Conservation (phyloP, 352 stramenopile species). For the Phytophthora citrophthora region DNA sequence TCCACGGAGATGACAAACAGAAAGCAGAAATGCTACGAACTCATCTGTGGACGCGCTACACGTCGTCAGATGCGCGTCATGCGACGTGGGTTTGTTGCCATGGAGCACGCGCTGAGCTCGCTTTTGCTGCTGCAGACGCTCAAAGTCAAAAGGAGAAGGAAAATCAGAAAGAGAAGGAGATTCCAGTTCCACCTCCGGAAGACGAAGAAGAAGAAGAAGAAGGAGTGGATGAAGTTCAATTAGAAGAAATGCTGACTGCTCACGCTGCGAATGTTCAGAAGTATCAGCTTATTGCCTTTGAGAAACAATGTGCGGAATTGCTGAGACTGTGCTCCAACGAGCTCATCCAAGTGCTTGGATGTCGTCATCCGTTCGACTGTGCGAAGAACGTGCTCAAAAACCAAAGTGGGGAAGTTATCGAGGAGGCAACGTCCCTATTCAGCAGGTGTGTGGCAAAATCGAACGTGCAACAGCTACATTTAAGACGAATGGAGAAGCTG, state of each 20-base stretch:
- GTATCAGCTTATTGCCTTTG: constrained; percentile 52
- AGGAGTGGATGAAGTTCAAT: constrained; percentile 14
- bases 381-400: constrained; percentile 69
- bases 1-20: constrained; percentile 36
- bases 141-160: constrained; percentile 21
- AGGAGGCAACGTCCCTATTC: constrained; percentile 43
- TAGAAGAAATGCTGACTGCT: constrained; percentile 39
- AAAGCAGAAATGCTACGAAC: constrained; percentile 24
- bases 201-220: constrained; percentile 25
- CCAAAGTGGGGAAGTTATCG: constrained; percentile 53
- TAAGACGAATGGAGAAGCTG: constrained; percentile 48
- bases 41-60: constrained; percentile 62
- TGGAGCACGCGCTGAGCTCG: constrained; percentile 20
- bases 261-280: constrained; percentile 31
- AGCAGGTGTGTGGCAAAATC: constrained; percentile 41
- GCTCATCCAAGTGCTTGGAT: constrained; percentile 63
- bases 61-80: constrained; percentile 32
- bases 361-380: constrained; percentile 48
- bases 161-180: constrained; percentile 15
- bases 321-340: constrained; percentile 59
- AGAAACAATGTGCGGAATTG: constrained; percentile 46
- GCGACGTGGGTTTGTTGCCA: constrained; percentile 62
- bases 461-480: constrained; percentile 59
- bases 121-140: constrained; percentile 11
- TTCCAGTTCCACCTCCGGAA: background rate